A percentile compares a stretch with the other conserved stretches of the same genome.
phyloP scores from a whole-genome alignment of 2,329 filamentous ascomycete genomes.

The Stemphylium lycopersici region DNA sequence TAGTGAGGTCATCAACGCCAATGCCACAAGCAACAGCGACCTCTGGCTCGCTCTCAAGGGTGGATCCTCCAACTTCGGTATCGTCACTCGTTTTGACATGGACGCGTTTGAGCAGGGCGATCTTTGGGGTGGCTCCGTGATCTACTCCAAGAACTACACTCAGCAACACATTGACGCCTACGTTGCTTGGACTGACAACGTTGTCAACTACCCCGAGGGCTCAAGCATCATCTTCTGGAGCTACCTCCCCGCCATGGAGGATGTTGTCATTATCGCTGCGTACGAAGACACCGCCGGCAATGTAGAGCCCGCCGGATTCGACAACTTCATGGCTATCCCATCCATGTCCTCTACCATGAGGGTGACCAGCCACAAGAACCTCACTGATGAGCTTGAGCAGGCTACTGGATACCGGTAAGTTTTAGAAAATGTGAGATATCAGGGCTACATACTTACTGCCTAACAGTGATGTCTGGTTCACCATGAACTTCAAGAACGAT shows the following conservation, averaged over 20 bases:
- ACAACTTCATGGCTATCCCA: slow-evolving; percentile 30
- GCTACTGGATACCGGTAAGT: slow-evolving; percentile 29
- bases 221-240: slow-evolving; percentile 34
- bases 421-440: neutral
- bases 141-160: slow-evolving; percentile 21
- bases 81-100: slow-evolving; percentile 27
- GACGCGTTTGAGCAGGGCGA: slow-evolving; percentile 30
- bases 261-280: slow-evolving; percentile 29
- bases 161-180: slow-evolving; percentile 28
- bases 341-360: slow-evolving; percentile 22
- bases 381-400: slow-evolving; percentile 35
- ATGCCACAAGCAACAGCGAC: slow-evolving; percentile 43
- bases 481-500: slow-evolving; percentile 34
- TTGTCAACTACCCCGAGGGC: slow-evolving; percentile 30
- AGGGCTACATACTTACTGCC: slow-evolving; percentile 12
- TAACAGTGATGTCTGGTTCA: slow-evolving; percentile 30
- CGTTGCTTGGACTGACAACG: slow-evolving; percentile 30
- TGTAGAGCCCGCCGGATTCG: slow-evolving; percentile 25
- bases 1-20: slow-evolving; percentile 46
- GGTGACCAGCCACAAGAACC: slow-evolving; percentile 28
- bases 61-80: slow-evolving; percentile 39
- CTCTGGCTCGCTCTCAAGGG: slow-evolving; percentile 48
- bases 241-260: slow-evolving; percentile 18
- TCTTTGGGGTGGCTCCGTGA: slow-evolving; percentile 30
- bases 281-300: slow-evolving; percentile 28